Evolutionary conservation across 2,329 filamentous ascomycete genomes (phyloP), one percentile per base, ranked within the genome.

Genomic region (Scleromitrula shiraiana): DNA sequence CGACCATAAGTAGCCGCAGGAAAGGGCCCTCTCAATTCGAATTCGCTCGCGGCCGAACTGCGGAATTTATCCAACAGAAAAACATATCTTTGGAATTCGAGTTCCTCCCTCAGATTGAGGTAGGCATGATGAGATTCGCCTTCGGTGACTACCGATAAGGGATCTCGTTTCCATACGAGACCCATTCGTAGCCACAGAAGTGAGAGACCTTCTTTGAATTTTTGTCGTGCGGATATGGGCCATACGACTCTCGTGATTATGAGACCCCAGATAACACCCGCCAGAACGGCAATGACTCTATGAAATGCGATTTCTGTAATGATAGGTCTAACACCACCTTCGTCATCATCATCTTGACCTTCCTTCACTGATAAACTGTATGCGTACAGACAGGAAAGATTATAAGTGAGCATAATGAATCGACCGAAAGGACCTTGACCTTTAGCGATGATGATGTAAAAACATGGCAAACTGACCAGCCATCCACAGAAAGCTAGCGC

Each of bases 161-260:
- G 93, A 7, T 94, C 91, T 37, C 90, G 81, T 68, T 91, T 95
- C 93, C 93, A 98, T 55, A 97, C 90, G 27, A 98, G 75, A 14
- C 89, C 88, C 81, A 98, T 90, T 50, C 94, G 87, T 6, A 98
- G 75, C 78, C 93, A 97, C 10, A 98, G 72, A n/a, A 95, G 74
- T 23, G 88, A 87, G 9, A 96, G 74, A 2, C 91, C 91, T 59
- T 95, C 84, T 61, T 93, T 88, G 59, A 97, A 82, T 67, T 95
- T 95, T 53, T 77, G 75, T 36, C 93, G 78, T 2, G 89, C 93
- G 26, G 88, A 93, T 53, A 96, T 94, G 7, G 93, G 93, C 88
- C 90, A 97, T 54, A 98, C 82, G 41, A 95, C 62, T 50, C 91
- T 79, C 41, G 90, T 96, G 52, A 97, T 78, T 43, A 97, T 77